phyloP scores from a whole-genome alignment of 1,284 basidiomycete species.

The Earliella scabrosa region DNA sequence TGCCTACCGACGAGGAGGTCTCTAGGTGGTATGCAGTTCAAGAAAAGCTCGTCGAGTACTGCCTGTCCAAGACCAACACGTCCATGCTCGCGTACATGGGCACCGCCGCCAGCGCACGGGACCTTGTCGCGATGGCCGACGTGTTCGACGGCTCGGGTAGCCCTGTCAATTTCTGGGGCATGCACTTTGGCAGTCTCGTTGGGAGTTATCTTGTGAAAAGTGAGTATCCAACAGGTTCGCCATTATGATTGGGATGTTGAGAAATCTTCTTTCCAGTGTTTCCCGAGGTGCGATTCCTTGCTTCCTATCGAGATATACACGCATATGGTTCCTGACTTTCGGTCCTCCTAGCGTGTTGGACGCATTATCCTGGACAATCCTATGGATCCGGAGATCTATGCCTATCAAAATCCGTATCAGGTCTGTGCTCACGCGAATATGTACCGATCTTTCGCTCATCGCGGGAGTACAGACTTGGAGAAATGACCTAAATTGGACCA shows the following conservation, averaged over 20 bases:
- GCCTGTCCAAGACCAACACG: neutral
- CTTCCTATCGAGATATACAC: too few species aligned
- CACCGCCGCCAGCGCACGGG: constrained; percentile 14
- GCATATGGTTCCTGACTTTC: too few species aligned
- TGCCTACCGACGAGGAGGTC: neutral
- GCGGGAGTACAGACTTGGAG: too few species aligned
- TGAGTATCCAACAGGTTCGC: constrained; percentile 6
- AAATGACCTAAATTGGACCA: too few species aligned
- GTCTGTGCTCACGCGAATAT: too few species aligned
- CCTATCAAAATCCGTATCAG: neutral
- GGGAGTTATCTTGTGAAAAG: constrained; percentile 18
- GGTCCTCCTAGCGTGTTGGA: constrained; percentile 10
- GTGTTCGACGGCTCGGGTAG: constrained; percentile 16
- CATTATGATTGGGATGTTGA: too few species aligned
- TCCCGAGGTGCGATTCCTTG: too few species aligned
- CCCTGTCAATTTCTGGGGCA: constrained; percentile 18
- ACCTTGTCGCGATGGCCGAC: constrained; percentile 18
- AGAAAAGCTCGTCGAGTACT: constrained; percentile 1
- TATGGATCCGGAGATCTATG: neutral
- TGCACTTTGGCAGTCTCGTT: constrained; percentile 8
- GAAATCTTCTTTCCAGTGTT: too few species aligned
- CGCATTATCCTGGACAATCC: constrained; percentile 11
- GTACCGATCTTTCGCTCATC: too few species aligned
- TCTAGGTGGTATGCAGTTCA: constrained; percentile 2
- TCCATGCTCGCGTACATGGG: constrained; percentile 14